These are phyloP conservation scores for Styphnolobium japonicum DNA, from an alignment of 306 rosid species.

Conservation along the genomic window DNA sequence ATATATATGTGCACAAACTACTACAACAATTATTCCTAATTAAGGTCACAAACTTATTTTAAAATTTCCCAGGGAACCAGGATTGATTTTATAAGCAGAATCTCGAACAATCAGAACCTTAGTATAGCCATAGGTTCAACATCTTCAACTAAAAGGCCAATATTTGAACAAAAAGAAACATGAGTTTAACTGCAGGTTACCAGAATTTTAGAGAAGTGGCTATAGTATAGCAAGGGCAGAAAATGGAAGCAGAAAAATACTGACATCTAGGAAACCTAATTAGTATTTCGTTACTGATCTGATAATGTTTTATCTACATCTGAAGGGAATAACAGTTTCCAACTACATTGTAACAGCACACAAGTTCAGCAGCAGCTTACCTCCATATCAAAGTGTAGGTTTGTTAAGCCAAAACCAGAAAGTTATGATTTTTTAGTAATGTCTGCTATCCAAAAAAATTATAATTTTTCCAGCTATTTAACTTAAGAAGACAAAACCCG, in stretches of 20 bases:
- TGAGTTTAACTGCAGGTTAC: background rate
- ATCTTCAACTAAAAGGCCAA: background rate
- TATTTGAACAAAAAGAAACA: background rate
- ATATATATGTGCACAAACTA: background rate
- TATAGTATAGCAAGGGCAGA: background rate
- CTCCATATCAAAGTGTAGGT: background rate
- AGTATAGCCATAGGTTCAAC: background rate
- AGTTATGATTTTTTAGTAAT: background rate
- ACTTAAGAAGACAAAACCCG: conserved; percentile 3
- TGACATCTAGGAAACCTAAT: background rate
- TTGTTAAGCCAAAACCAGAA: conserved; percentile 12
- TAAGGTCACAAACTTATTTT: background rate
- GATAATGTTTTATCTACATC: background rate
- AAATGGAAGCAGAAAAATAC: background rate
- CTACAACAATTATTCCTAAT: background rate
- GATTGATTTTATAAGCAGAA: background rate
- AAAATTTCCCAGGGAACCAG: background rate
- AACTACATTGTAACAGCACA: background rate
- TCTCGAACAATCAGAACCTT: background rate
- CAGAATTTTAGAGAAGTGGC: background rate
- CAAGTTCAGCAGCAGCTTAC: background rate
- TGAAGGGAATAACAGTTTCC: background rate
- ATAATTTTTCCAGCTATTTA: background rate
- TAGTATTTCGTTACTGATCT: background rate
- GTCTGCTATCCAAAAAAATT: background rate